A percentile compares a stretch with the other conserved stretches of the same genome.
Evolutionary conservation across 2,329 filamentous ascomycete genomes (phyloP).

Genomic region (Penicillium thymicola): DNA sequence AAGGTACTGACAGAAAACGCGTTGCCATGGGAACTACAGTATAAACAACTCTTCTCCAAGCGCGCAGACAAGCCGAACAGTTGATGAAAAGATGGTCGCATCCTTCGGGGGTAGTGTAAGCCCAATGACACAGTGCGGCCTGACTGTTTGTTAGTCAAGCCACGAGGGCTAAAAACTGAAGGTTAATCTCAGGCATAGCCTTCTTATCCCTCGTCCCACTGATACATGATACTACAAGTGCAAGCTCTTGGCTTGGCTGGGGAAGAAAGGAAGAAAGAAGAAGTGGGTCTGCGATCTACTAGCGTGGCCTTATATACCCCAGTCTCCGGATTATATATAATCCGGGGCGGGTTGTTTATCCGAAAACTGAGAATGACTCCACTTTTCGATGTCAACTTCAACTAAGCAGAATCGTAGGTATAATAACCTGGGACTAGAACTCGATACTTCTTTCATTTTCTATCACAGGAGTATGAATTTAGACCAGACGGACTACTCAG

Average conservation of each 20-base stretch:
- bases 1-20: background rate
- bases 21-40: background rate
- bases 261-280: background rate
- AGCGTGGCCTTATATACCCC: background rate
- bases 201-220: too few relatives aligned
- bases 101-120: background rate
- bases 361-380: too few relatives aligned
- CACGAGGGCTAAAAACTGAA: background rate
- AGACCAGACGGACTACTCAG: too few relatives aligned
- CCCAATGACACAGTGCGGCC: background rate
- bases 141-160: background rate
- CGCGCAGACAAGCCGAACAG: background rate
- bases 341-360: background rate
- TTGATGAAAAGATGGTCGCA: background rate
- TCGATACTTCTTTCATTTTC: too few relatives aligned
- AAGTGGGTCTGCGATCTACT: background rate
- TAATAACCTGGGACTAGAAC: too few relatives aligned
- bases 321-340: background rate
- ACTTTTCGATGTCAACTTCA: too few relatives aligned
- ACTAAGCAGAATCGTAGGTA: too few relatives aligned
- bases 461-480: too few relatives aligned
- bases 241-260: too few relatives aligned
- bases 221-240: background rate
- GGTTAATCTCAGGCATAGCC: too few relatives aligned
- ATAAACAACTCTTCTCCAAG: background rate